Conservation (phyloP, 345 rosid species). For the Citrus trifoliata region DNA sequence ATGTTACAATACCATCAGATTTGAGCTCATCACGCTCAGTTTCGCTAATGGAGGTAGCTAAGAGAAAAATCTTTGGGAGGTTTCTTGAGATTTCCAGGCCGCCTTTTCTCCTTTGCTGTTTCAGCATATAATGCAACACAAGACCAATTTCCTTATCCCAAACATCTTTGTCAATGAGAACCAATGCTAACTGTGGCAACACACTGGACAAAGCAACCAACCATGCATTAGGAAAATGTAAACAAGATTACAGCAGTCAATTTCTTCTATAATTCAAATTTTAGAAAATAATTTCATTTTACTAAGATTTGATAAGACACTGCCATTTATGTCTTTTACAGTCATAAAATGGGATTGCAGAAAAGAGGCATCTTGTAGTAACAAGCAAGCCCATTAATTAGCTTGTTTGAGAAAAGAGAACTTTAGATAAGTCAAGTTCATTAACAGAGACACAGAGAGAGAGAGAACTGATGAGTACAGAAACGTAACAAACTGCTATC, state of each 20-base stretch:
- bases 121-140: conserved; percentile 32
- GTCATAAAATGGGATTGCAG: background rate
- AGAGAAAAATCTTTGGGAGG: conserved; percentile 51
- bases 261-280: background rate
- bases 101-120: conserved; percentile 21
- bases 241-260: background rate
- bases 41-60: conserved; percentile 42
- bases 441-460: background rate
- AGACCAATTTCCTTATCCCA: conserved; percentile 55
- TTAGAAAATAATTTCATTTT: background rate
- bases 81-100: conserved; percentile 20
- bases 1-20: conserved; percentile 45
- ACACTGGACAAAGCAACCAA: conserved; percentile 28
- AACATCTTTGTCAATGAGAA: conserved; percentile 71
- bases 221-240: conserved; percentile 6
- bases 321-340: background rate
- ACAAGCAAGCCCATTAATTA: background rate
- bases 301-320: background rate
- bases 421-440: background rate
- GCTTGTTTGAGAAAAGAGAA: background rate
- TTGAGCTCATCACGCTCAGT: conserved; percentile 48
- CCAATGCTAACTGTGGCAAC: conserved; percentile 37
- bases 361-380: background rate
- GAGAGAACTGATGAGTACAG: background rate
- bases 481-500: background rate